These are phyloP conservation scores for Candida tropicalis DNA, from an alignment of 1,139 yeast genomes.

Conservation along the genomic window DNA sequence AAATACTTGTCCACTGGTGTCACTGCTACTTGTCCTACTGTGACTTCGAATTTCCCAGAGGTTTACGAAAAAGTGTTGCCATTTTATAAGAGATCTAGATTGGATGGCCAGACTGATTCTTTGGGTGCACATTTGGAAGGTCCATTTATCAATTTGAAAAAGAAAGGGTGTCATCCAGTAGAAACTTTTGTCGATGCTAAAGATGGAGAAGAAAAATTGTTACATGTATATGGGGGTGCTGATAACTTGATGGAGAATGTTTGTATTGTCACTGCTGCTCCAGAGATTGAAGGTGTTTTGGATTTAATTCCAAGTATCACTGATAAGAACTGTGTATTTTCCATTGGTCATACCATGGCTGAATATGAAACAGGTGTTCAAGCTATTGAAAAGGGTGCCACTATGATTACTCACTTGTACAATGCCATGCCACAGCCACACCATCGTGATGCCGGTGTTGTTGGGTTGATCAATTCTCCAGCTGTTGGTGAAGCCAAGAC, in stretches of 20 bases:
- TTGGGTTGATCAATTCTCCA: constrained; percentile 55
- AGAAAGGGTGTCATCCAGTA: constrained; percentile 66
- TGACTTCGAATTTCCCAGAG: constrained; percentile 56
- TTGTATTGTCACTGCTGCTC: constrained; percentile 62
- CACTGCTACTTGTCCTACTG: constrained; percentile 62
- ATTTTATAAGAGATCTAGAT: constrained; percentile 39
- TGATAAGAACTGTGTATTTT: constrained; percentile 41
- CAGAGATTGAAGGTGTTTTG: constrained; percentile 59
- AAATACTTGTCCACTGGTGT: constrained; percentile 58
- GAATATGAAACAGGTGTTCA: constrained; percentile 50
- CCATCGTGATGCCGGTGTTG: constrained; percentile 62
- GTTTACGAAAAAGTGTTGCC: constrained; percentile 58
- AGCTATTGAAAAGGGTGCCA: constrained; percentile 56
- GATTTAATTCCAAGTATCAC: constrained; percentile 48
- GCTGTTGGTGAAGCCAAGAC: constrained; percentile 25
- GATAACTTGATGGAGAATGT: constrained; percentile 45
- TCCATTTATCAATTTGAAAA: constrained; percentile 56
- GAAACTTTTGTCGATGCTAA: constrained; percentile 56
- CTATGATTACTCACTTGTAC: constrained; percentile 65
- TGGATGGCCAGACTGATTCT: constrained; percentile 47
- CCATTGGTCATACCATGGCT: constrained; percentile 62
- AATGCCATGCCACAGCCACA: constrained; percentile 74
- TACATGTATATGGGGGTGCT: constrained; percentile 49
- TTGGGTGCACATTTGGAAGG: constrained; percentile 71
- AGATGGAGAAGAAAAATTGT: constrained; percentile 38